phyloP scores from a whole-genome alignment of 1,139 yeast species.

The Schizosaccharomyces versatilis region DNA sequence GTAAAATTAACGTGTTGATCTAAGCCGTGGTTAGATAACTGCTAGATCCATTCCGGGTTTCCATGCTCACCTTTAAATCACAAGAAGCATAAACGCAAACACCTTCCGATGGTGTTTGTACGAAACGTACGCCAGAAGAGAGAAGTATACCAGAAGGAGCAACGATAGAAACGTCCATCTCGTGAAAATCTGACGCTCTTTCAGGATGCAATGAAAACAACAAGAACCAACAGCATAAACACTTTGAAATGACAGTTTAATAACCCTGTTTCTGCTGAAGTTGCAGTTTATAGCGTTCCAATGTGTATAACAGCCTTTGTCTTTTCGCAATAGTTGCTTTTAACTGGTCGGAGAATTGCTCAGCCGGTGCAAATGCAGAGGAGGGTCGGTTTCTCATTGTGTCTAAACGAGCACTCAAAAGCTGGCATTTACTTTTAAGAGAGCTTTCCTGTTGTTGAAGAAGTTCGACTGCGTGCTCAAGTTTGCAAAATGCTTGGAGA shows the following conservation, averaged over 20 bases:
- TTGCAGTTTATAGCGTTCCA: neutral
- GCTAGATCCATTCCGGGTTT: too few species aligned
- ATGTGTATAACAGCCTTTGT: neutral
- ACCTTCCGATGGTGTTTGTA: too few species aligned
- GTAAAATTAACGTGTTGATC: neutral
- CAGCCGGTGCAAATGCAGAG: neutral
- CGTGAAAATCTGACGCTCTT: too few species aligned
- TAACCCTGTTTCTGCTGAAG: conserved; percentile 1
- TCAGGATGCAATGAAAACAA: too few species aligned
- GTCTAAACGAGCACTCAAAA: neutral
- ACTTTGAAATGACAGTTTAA: neutral
- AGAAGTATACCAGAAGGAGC: too few species aligned
- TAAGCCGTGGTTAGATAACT: neutral
- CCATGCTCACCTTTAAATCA: too few species aligned
- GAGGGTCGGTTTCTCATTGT: neutral
- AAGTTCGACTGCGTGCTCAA: neutral
- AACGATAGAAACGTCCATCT: too few species aligned
- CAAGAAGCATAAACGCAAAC: too few species aligned
- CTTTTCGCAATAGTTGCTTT: neutral
- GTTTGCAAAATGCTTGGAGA: neutral
- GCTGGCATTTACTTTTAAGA: neutral
- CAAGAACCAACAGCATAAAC: too few species aligned
- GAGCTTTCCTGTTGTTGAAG: neutral
- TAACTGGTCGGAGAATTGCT: neutral
- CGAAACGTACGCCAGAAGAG: too few species aligned